Evolutionary conservation across 2,329 filamentous ascomycete species (phyloP), one percentile per base, ranked within the genome.

Genomic region (Exserohilum rostratum): DNA sequence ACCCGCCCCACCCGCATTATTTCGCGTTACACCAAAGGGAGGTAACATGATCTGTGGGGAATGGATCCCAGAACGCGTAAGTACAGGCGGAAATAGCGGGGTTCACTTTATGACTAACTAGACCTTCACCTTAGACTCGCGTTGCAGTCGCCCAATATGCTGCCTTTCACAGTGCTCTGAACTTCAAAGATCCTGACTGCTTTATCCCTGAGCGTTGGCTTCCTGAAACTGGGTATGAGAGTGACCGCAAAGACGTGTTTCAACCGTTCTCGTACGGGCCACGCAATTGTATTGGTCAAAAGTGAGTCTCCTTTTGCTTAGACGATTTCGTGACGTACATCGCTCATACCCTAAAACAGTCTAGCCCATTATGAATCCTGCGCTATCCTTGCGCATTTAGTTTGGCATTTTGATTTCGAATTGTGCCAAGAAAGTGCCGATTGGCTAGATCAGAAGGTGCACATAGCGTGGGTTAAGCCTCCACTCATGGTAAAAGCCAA

Each of bases 181-280:
- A 50, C 11, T 50, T 50, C 20, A 17, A 35, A 13, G 15, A 50
- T 6, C 20, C 47, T 0, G 57, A 68, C 10, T 44, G 43, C 1
- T 75, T 72, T 25, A 40, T 64, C 5, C 73, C 73, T 1, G 71
- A 75, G 51, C 64, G 73, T 3, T 76, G 69, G 67, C 58, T 79
- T 3, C 59, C 62, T 1, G 37, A 54, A 1, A 33, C 47, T 5
- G 66, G 62, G 5, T 74, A 66, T 38, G 63, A 46, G 0, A 35
- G 25, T 0, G 71, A 74, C 35, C 52, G 57, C 2, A 71, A 59
- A 50, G 53, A 61, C 10, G 66, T 53, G 0, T 29, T 65, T 5
- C 52, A 68, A 7, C 64, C 70, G 0, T 73, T 75, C 27, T 66
- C 60, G 0, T 39, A 53, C 25, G 71, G 70, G 0, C 70, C 70